Conservation (phyloP, 768 basidiomycete species). For the Leccinum imitatum region DNA sequence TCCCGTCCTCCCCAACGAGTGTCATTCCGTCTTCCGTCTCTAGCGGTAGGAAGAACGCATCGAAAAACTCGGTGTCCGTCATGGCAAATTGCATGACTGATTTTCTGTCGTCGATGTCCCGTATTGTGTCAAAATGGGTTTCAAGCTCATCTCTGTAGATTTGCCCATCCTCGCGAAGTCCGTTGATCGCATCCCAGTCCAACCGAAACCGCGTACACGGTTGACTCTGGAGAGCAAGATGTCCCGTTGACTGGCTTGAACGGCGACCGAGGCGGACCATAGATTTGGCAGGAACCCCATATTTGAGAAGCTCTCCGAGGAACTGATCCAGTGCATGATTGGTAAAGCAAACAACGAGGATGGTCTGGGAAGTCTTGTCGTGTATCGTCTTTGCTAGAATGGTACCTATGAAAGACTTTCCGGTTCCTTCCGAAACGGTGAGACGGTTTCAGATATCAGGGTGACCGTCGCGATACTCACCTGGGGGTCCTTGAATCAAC, state of each 20-base stretch:
- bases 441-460: neutral
- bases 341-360: constrained; percentile 69
- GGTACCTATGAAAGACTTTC: constrained; percentile 71
- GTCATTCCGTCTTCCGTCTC: constrained; percentile 43
- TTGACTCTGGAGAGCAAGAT: constrained; percentile 39
- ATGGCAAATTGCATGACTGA: constrained; percentile 47
- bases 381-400: constrained; percentile 60
- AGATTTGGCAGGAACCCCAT: constrained; percentile 46
- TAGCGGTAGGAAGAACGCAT: constrained; percentile 44
- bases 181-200: constrained; percentile 16
- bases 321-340: constrained; percentile 76
- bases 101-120: constrained; percentile 28
- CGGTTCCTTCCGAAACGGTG: constrained; percentile 50
- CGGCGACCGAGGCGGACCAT: constrained; percentile 65
- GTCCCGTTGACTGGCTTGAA: constrained; percentile 43
- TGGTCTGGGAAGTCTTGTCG: constrained; percentile 42
- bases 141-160: constrained; percentile 33
- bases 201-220: neutral
- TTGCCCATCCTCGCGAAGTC: constrained; percentile 30
- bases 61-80: constrained; percentile 40
- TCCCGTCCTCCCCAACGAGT: constrained; percentile 42
- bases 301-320: constrained; percentile 55
- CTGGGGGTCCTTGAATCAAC: constrained; percentile 71
- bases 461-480: constrained; percentile 32
- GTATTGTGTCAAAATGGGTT: neutral